These are phyloP conservation scores for Moelleriella libera DNA, from an alignment of 2,329 filamentous ascomycete genomes.

Conservation along the genomic window DNA sequence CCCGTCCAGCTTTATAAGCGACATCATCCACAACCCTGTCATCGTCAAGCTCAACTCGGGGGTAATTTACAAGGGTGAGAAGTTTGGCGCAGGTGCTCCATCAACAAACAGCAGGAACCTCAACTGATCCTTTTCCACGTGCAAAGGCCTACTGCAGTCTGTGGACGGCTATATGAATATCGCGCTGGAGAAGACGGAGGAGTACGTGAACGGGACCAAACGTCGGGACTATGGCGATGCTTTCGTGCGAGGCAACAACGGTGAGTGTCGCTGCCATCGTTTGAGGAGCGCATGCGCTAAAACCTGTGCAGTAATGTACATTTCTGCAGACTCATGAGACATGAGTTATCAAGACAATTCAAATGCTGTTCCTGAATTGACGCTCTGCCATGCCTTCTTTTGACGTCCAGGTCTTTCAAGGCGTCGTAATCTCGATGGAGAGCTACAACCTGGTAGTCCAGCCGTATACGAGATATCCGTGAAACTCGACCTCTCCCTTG, in stretches of 20 bases:
- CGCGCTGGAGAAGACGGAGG: slow-evolving; percentile 86
- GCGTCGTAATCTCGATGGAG: neutral
- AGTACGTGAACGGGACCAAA: slow-evolving; percentile 76
- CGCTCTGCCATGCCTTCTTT: neutral
- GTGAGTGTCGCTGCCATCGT: slow-evolving; percentile 28
- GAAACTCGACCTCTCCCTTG: slow-evolving; percentile 46
- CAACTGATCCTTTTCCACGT: neutral
- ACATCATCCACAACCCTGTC: slow-evolving; percentile 88
- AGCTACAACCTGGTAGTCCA: slow-evolving; percentile 40
- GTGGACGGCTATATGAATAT: slow-evolving; percentile 99
- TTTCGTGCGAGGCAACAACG: slow-evolving; percentile 93
- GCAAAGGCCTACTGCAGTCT: slow-evolving; percentile 76
- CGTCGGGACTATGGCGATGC: slow-evolving; percentile 82
- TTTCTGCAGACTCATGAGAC: slow-evolving; percentile 43
- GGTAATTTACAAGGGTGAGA: slow-evolving; percentile 84
- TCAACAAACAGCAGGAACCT: too few species aligned
- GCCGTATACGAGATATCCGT: slow-evolving; percentile 47
- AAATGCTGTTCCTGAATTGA: neutral
- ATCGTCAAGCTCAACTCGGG: slow-evolving; percentile 98
- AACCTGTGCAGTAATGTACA: slow-evolving; percentile 47
- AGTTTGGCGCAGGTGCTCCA: neutral
- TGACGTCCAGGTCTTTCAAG: neutral
- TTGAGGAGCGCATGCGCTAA: neutral
- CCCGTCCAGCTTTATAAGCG: slow-evolving; percentile 81
- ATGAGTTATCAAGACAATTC: neutral